A percentile compares a stretch with the other conserved stretches of the same genome.
Evolutionary conservation across 106 monocot genomes (phyloP).

Genomic region (Agapanthus africanus): DNA sequence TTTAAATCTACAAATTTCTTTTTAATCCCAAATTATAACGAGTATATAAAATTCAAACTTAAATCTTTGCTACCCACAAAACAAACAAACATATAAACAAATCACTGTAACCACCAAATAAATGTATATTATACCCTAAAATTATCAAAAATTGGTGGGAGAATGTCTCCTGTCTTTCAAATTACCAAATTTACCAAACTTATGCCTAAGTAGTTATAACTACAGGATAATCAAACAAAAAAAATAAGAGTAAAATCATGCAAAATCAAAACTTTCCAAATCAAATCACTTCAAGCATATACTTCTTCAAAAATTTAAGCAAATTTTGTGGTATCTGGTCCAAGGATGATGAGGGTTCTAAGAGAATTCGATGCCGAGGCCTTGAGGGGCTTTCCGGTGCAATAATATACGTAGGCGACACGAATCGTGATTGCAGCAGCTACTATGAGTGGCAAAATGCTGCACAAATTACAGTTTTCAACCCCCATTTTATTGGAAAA

Average conservation of each 20-base stretch:
- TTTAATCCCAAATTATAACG: too few relatives aligned
- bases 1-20: neutral
- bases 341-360: constrained; percentile 60
- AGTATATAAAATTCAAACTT: too few relatives aligned
- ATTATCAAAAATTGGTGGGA: too few relatives aligned
- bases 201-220: neutral
- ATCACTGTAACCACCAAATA: too few relatives aligned
- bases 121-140: too few relatives aligned
- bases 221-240: too few relatives aligned
- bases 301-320: too few relatives aligned
- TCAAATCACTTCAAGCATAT: too few relatives aligned
- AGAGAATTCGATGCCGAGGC: neutral
- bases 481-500: constrained; percentile 10
- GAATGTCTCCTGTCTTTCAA: neutral
- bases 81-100: too few relatives aligned
- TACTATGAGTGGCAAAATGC: constrained; percentile 5
- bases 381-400: constrained; percentile 25
- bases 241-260: neutral
- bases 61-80: too few relatives aligned
- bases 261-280: neutral
- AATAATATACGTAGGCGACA: constrained; percentile 27
- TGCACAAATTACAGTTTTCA: neutral
- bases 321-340: constrained; percentile 42
- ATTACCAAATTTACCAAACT: too few relatives aligned
- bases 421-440: constrained; percentile 25